Conservation (phyloP, 305 asterid species). For the Fraxinus dipetala region DNA sequence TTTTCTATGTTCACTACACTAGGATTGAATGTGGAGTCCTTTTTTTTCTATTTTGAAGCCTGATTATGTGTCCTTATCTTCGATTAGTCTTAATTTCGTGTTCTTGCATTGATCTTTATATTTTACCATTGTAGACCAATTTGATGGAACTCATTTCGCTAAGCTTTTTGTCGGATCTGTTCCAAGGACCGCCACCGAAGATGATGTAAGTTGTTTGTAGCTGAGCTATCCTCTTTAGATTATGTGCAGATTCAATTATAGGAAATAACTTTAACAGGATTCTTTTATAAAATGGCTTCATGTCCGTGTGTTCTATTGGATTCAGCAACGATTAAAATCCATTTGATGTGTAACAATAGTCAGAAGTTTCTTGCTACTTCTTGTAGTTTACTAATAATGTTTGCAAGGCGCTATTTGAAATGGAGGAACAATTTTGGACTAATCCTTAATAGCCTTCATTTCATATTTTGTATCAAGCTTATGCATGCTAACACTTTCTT, state of each 20-base stretch:
- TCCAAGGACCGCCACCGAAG: constrained; percentile 81
- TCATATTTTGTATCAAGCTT: neutral
- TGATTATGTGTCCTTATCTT: neutral
- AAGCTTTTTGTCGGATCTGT: constrained; percentile 97
- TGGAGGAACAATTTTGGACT: neutral
- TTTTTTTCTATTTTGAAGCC: neutral
- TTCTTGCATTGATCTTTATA: constrained; percentile 2
- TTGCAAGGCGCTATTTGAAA: neutral
- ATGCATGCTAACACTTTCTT: neutral
- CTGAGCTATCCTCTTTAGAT: neutral
- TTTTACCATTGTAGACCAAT: constrained; percentile 41
- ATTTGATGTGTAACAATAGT: neutral
- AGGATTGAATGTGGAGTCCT: neutral
- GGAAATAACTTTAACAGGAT: neutral
- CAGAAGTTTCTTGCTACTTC: neutral
- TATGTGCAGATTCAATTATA: constrained; percentile 5
- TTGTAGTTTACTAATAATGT: neutral
- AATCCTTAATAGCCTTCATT: constrained; percentile 7
- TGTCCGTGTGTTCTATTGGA: constrained; percentile 5
- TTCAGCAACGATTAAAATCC: neutral
- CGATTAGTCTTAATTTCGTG: neutral
- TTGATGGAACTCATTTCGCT: constrained; percentile 63
- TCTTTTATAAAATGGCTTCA: neutral
- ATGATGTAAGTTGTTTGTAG: constrained; percentile 60
- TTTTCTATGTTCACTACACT: constrained; percentile 6